These are phyloP conservation scores for Sphagnum contortum DNA, from an alignment of 225 moss, liverwort and hornwort species.

Conservation along the genomic window DNA sequence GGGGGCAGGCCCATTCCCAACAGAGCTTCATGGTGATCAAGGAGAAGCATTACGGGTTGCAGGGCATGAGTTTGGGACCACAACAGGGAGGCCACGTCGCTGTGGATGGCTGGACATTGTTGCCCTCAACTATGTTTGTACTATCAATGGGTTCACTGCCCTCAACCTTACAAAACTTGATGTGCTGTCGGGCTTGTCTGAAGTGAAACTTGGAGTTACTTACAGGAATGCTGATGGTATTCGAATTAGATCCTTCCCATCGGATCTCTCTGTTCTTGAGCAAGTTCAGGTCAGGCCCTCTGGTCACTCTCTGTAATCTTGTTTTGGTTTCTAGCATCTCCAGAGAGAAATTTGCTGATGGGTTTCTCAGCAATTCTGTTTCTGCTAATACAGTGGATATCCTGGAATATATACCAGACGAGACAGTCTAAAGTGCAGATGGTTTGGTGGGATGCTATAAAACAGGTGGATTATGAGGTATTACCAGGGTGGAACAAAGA, in stretches of 20 bases:
- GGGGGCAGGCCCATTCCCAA: constrained; percentile 87
- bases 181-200: constrained; percentile 65
- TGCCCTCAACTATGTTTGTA: constrained; percentile 77
- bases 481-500: constrained; percentile 79
- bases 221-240: constrained; percentile 52
- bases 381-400: not conserved
- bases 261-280: constrained; percentile 66
- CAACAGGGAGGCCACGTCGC: constrained; percentile 92
- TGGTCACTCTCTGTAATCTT: too few species aligned
- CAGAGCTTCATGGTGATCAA: constrained; percentile 72
- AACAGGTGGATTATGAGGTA: constrained; percentile 83
- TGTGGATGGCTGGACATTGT: constrained; percentile 97
- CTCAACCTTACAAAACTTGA: constrained; percentile 95
- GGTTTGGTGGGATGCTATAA: too few species aligned
- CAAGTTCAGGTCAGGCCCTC: constrained; percentile 57
- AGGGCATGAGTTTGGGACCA: constrained; percentile 90
- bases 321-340: too few species aligned
- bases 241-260: constrained; percentile 62
- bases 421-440: too few species aligned
- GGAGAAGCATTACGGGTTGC: constrained; percentile 75
- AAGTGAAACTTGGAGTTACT: constrained; percentile 65
- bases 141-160: constrained; percentile 86
- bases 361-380: not conserved
- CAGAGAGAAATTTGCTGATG: too few species aligned
- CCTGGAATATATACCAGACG: too few species aligned